These are phyloP conservation scores for Yarrowia galli DNA, from an alignment of 1,139 yeast genomes.

Conservation along the genomic window DNA sequence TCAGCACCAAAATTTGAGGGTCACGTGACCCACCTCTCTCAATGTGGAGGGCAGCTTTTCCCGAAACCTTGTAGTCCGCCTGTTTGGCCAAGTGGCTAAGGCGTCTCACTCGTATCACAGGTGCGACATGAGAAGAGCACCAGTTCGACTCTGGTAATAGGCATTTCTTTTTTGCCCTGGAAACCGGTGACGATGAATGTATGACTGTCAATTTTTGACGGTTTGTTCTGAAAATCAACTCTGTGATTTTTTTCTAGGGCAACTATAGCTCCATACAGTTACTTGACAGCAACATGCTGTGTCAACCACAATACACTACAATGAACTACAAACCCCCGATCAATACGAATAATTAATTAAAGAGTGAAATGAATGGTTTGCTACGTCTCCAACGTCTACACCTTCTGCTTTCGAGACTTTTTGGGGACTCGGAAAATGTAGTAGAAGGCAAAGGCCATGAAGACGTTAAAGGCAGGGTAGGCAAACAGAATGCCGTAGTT, in stretches of 20 bases:
- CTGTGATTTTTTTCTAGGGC: too few relatives aligned
- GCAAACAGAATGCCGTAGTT: slow-evolving; percentile 64
- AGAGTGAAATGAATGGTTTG: neutral
- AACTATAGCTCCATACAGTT: too few relatives aligned
- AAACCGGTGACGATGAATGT: too few relatives aligned
- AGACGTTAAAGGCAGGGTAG: slow-evolving; percentile 60
- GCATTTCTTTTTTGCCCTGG: slow-evolving; percentile 14
- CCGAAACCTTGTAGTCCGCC: neutral
- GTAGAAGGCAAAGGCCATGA: slow-evolving; percentile 63
- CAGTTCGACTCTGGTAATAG: slow-evolving; percentile 39
- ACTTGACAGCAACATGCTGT: too few relatives aligned
- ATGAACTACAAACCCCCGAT: too few relatives aligned
- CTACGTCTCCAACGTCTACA: neutral
- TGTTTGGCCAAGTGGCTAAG: slow-evolving; percentile 39
- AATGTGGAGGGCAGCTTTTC: slow-evolving; percentile 21
- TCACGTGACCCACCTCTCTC: slow-evolving; percentile 1
- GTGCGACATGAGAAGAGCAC: slow-evolving; percentile 38
- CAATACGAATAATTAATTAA: slow-evolving; percentile 10
- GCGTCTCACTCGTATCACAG: slow-evolving; percentile 36
- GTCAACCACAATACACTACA: too few relatives aligned
- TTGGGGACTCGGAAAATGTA: slow-evolving; percentile 83
- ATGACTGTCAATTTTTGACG: too few relatives aligned
- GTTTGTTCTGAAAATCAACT: too few relatives aligned
- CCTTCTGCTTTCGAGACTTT: slow-evolving; percentile 42
- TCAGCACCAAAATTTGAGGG: neutral